Evolutionary conservation across 202 grass and related monocot genomes (phyloP), one percentile per base, ranked within the genome.

Genomic region (Panicum virgatum): DNA sequence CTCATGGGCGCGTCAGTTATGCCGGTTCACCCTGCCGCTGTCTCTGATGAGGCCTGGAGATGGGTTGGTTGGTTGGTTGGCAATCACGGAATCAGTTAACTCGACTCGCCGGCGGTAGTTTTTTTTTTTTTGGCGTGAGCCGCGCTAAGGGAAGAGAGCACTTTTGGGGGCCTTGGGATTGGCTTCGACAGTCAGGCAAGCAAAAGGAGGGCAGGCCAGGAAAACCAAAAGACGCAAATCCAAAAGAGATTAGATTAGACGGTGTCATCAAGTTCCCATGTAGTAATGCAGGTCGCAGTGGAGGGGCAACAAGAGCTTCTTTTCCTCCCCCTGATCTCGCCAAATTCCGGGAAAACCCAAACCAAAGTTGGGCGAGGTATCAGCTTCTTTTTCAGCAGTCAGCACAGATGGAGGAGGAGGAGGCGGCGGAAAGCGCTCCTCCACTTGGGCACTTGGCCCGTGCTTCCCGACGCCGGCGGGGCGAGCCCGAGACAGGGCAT

Each of bases 401-500:
- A 16, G 44, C 29, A 6, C 45, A 52, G 1, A 40, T 20, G 11
- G 61, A n/a, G 1, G 30, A 29, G 12, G 1, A 30, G 5, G n/a
- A 61, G 13, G 5, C 0, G 6, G 14, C 40, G 9, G 42, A n/a
- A 13, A 58, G 54, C 38, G 3, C 13, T 1, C 10, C 37, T 7
- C 36, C 66, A 32, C 56, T 46, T 18, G 27, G 19, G 32, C 32
- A 34, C 32, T 34, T 34, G 32, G 32, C 32, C 12, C 12, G 45
- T 20, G 54, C 54, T 80, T 85, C 85, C 20, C 1, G 20, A 50
- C 29, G 86, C 3, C 32, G 71, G 69, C 14, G 26, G 8, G 38
- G 7, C 7, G 8, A 40, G 38, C 81, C 32, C 32, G 32, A 78
- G 83, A 89, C 83, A 74, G 13, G 77, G 86, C 81, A 60, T 62